A percentile compares a stretch with the other conserved stretches of the same genome.
Evolutionary conservation across 2,329 filamentous ascomycete species (phyloP).

Genomic region (Chaetothyriales sp.): DNA sequence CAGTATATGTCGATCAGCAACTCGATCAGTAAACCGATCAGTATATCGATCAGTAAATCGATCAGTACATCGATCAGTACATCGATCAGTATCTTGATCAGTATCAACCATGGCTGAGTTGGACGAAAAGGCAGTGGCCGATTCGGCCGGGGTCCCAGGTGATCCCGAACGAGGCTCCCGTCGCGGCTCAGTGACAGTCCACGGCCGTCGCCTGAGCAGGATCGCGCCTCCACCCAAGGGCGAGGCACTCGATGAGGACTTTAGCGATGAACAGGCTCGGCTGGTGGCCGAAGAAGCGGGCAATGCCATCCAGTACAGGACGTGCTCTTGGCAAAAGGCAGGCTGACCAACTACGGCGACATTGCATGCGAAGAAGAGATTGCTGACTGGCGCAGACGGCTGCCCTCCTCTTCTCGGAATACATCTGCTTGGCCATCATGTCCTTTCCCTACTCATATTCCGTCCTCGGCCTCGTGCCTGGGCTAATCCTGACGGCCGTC

Average conservation of each 20-base stretch:
- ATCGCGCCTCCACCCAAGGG: slow-evolving; percentile 15
- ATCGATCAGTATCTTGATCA: background rate
- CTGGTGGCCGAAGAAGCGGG: slow-evolving; percentile 61
- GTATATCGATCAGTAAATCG: too few species aligned
- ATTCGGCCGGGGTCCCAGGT: background rate
- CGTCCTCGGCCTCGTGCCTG: slow-evolving; percentile 71
- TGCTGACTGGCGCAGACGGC: slow-evolving; percentile 29
- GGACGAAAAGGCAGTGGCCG: slow-evolving; percentile 7
- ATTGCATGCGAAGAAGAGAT: too few species aligned
- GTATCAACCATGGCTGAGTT: background rate
- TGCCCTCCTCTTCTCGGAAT: slow-evolving; percentile 81
- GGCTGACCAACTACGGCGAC: background rate
- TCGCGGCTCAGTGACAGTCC: slow-evolving; percentile 10
- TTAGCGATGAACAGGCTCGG: slow-evolving; percentile 35
- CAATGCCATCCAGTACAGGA: slow-evolving; percentile 77
- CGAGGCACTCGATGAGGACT: slow-evolving; percentile 22
- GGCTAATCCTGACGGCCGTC: slow-evolving; percentile 67
- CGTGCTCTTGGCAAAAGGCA: slow-evolving; percentile 85
- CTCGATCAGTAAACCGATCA: too few species aligned
- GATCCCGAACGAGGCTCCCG: background rate
- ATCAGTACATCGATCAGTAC: too few species aligned
- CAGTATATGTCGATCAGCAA: too few species aligned
- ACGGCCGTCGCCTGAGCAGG: slow-evolving; percentile 16
- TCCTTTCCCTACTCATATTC: slow-evolving; percentile 92
- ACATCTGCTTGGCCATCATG: slow-evolving; percentile 89